These are phyloP conservation scores for Musa troglodytarum DNA, from an alignment of 176 grass and related monocot species.

Conservation along the genomic window DNA sequence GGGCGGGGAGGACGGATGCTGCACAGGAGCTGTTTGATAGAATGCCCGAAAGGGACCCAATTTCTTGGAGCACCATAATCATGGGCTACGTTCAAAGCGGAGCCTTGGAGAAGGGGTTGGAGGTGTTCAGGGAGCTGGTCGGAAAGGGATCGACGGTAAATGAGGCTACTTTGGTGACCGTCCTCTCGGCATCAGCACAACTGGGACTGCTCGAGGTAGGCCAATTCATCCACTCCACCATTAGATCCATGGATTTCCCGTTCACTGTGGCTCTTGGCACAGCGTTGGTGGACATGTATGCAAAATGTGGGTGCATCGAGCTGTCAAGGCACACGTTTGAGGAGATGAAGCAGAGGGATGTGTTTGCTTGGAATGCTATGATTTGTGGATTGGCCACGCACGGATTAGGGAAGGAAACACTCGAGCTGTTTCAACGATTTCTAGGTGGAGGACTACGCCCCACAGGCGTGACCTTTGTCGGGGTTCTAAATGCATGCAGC, in stretches of 20 bases:
- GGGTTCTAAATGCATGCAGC: slow-evolving; percentile 62
- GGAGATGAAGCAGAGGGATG: slow-evolving; percentile 31
- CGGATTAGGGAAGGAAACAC: slow-evolving; percentile 35
- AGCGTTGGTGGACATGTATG: slow-evolving; percentile 61
- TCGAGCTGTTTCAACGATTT: slow-evolving; percentile 48
- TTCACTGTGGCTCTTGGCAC: slow-evolving; percentile 29
- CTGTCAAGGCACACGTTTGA: slow-evolving; percentile 38
- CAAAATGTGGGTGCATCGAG: slow-evolving; percentile 45
- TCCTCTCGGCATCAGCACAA: slow-evolving; percentile 34
- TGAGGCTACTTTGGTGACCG: slow-evolving; percentile 39
- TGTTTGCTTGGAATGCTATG: slow-evolving; percentile 67
- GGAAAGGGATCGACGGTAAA: slow-evolving; percentile 25
- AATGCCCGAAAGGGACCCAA: slow-evolving; percentile 43
- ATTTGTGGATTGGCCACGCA: slow-evolving; percentile 55
- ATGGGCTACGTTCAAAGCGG: slow-evolving; percentile 46
- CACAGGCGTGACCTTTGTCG: slow-evolving; percentile 57
- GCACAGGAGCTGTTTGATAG: slow-evolving; percentile 33
- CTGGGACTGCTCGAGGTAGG: slow-evolving; percentile 54
- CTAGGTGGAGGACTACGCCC: slow-evolving; percentile 29
- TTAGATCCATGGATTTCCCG: slow-evolving; percentile 7
- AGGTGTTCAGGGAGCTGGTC: slow-evolving; percentile 37
- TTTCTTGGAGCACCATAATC: slow-evolving; percentile 63
- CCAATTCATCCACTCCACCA: slow-evolving; percentile 36
- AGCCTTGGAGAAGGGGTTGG: slow-evolving; percentile 39
- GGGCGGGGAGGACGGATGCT: slow-evolving; percentile 17